These are phyloP conservation scores for Mastigamoeba balamuthi DNA, from an alignment of 78 protist genomes.

Conservation along the genomic window DNA sequence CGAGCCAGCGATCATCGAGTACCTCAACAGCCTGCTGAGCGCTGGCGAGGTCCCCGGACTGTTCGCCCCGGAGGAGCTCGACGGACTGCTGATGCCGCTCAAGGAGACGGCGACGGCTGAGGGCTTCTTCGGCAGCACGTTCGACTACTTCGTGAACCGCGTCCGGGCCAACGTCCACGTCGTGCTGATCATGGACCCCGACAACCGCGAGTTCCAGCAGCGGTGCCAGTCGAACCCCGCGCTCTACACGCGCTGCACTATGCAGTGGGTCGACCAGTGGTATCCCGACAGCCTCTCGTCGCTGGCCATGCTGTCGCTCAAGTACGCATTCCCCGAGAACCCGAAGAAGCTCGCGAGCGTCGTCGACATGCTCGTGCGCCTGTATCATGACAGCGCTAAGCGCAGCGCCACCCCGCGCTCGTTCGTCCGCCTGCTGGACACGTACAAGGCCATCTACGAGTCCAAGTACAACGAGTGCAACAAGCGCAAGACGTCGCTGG, in stretches of 20 bases:
- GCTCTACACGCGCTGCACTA: slow-evolving; percentile 46
- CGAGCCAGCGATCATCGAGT: slow-evolving; percentile 32
- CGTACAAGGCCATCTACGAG: neutral
- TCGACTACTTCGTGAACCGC: slow-evolving; percentile 33
- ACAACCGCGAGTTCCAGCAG: slow-evolving; percentile 5
- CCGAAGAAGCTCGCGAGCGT: neutral
- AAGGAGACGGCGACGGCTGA: neutral
- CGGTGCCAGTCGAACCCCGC: slow-evolving; percentile 74
- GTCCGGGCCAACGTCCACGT: slow-evolving; percentile 47
- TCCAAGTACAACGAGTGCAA: neutral
- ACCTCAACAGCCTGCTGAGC: slow-evolving; percentile 58
- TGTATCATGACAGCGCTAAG: too few species aligned
- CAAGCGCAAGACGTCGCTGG: neutral
- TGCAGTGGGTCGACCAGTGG: slow-evolving; percentile 62
- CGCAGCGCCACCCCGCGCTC: slow-evolving; percentile 29
- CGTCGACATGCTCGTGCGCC: neutral
- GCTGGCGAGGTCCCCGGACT: slow-evolving; percentile 85
- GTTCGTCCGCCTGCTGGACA: slow-evolving; percentile 1
- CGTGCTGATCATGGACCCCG: slow-evolving; percentile 51
- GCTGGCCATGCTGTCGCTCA: slow-evolving; percentile 4
- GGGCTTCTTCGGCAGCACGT: slow-evolving; percentile 6
- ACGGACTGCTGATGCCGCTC: slow-evolving; percentile 40
- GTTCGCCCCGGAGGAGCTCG: slow-evolving; percentile 68
- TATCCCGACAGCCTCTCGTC: neutral
- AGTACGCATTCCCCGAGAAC: neutral